Conservation (phyloP, 805 yeast genomes). For the Blastobotrys mokoenaii region DNA sequence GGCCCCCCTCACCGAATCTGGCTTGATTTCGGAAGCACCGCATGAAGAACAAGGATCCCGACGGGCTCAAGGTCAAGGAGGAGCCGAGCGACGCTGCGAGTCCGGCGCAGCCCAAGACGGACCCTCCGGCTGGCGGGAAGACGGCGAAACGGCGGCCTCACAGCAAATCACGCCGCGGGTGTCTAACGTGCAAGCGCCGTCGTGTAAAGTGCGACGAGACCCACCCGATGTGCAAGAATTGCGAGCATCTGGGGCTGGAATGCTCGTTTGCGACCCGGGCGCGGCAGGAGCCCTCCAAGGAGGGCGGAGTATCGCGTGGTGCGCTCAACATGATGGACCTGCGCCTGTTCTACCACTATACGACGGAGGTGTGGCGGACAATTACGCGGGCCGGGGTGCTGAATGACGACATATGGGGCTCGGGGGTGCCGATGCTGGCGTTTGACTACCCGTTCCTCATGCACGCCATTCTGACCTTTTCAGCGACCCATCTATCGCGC, state of each 20-base stretch:
- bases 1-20: too few relatives aligned
- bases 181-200: slow-evolving; percentile 80
- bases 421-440: slow-evolving; percentile 81
- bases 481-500: slow-evolving; percentile 84
- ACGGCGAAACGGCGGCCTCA: slow-evolving; percentile 68
- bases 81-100: too few relatives aligned
- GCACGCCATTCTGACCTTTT: slow-evolving; percentile 85
- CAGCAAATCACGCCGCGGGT: slow-evolving; percentile 80
- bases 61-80: too few relatives aligned
- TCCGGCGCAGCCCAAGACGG: too few relatives aligned
- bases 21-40: too few relatives aligned
- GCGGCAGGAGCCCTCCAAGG: not conserved
- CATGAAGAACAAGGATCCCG: too few relatives aligned
- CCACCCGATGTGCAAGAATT: slow-evolving; percentile 71
- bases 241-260: slow-evolving; percentile 66
- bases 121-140: not conserved
- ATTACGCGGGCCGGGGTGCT: slow-evolving; percentile 88
- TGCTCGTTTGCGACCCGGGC: slow-evolving; percentile 33
- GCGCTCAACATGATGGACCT: slow-evolving; percentile 64
- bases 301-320: slow-evolving; percentile 18
- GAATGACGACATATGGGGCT: slow-evolving; percentile 77
- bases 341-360: slow-evolving; percentile 78
- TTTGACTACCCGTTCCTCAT: slow-evolving; percentile 81
- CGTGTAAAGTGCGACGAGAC: slow-evolving; percentile 90
- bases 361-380: slow-evolving; percentile 75